Percentiles rank a stretch among this genome's conserved stretches.
Evolutionary conservation across 768 basidiomycete species (phyloP).

Genomic region (Thelephora ganbajun): DNA sequence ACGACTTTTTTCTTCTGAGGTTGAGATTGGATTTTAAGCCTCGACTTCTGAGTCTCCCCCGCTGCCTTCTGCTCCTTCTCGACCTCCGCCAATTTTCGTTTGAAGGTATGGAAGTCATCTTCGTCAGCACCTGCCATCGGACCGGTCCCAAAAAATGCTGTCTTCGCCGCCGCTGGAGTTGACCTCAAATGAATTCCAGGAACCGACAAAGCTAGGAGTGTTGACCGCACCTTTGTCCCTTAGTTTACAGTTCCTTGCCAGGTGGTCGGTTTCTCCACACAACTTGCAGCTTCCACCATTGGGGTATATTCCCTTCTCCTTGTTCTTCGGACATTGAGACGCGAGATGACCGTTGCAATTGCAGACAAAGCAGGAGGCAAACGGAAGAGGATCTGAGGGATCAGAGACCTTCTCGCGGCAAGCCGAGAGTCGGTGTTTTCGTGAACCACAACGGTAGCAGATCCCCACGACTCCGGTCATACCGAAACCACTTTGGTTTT

Average conservation of each 20-base stretch:
- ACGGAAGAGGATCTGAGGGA: constrained; percentile 58
- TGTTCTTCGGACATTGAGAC: constrained; percentile 70
- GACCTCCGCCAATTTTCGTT: constrained; percentile 45
- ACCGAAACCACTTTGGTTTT: constrained; percentile 10
- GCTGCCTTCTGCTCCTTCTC: constrained; percentile 43
- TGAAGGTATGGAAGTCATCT: constrained; percentile 84
- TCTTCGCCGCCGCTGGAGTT: constrained; percentile 22
- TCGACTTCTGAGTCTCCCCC: constrained; percentile 25
- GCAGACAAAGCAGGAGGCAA: constrained; percentile 89
- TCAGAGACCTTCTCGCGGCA: constrained; percentile 52
- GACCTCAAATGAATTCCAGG: constrained; percentile 2
- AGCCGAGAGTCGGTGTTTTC: constrained; percentile 59
- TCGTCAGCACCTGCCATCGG: constrained; percentile 73
- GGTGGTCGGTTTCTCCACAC: constrained; percentile 73
- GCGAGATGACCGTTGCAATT: constrained; percentile 75
- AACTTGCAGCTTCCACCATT: constrained; percentile 86
- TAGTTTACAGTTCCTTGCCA: constrained; percentile 71
- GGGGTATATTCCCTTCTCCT: constrained; percentile 71
- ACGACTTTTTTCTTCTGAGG: constrained; percentile 26
- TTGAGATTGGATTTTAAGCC: constrained; percentile 14
- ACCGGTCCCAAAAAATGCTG: constrained; percentile 31
- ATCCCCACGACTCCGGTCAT: constrained; percentile 35
- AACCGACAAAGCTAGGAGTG: constrained; percentile 9
- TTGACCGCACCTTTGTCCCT: constrained; percentile 37
- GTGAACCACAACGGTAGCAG: constrained; percentile 59